Base-by-base conservation (phyloP, 495 filamentous ascomycete species). In the Penicillium cataractarum region DNA sequence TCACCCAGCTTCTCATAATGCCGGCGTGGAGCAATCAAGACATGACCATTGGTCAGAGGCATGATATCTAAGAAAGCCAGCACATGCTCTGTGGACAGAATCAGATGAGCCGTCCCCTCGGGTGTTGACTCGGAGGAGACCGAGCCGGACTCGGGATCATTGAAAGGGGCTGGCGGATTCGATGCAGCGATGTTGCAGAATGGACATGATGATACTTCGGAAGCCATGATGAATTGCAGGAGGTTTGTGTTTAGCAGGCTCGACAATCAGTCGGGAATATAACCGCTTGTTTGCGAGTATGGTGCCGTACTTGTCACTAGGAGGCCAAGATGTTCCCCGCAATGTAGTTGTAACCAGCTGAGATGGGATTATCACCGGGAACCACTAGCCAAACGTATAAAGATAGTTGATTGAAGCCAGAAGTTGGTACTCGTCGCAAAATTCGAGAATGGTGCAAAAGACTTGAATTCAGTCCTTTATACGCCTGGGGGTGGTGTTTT, bases 31-130 rank as follows among this genome's bases (percentile, higher is more conserved):
- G 85, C 87, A 22, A 97, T 79, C 0, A 97, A 85, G 1, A 96
- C 71, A 78, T 97, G 93, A 0, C 92, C 93, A 0, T 71, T 76
- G 0, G 89, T 86, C 32, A 97, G 83, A 12, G 93, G 93, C 84
- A 94, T 86, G 64, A 95, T 94, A 76, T 97, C 94, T 44, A 97
- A 81, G 74, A 97, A 97, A 32, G 92, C 93, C 32, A 97, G 71
- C 26, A 92, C 82, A 64, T 85, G 69, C 0, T 84, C 82, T 0
- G 91, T 92, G 2, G 89, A 90, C 52, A 96, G 85, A 29, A 97
- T 78, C 29, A 96, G 68, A 73, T 90, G 89, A 6, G 89, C 80
- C 13, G 80, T 65, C 44, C 82, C 71, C 55, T 63, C 63, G 65
- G 71, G 60, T 33, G 22, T 31, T 7, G 65, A 55, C 3, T 37